Percentiles rank a stretch among this genome's conserved stretches.
phyloP scores from a whole-genome alignment of 129 eudicot genomes.

The Centrapalus pauciflorus region DNA sequence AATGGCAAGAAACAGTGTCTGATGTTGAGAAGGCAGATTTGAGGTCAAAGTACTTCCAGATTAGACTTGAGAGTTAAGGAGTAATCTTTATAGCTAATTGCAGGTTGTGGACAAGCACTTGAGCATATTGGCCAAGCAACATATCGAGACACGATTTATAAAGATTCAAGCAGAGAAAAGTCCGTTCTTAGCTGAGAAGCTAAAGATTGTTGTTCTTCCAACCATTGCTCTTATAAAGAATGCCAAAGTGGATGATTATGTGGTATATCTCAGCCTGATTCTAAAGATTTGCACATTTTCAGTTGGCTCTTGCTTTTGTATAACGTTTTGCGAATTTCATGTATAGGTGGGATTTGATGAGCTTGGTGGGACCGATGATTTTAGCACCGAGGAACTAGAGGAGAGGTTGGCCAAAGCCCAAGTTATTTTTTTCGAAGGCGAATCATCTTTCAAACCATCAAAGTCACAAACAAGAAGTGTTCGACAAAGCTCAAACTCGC shows the following conservation, averaged over 20 bases:
- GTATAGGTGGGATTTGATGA: conserved; percentile 77
- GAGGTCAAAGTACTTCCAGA: no score
- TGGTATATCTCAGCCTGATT: conserved; percentile 55
- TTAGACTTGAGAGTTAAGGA: no score
- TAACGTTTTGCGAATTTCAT: not conserved
- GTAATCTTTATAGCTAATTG: no score
- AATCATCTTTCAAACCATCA: conserved; percentile 47
- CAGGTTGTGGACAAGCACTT: conserved; percentile 86
- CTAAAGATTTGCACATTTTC: not conserved
- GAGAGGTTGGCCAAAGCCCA: conserved; percentile 73
- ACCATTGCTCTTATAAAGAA: conserved; percentile 73
- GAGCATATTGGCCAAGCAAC: conserved; percentile 67
- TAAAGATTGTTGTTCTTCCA: conserved; percentile 70
- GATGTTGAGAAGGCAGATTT: no score
- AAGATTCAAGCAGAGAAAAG: conserved; percentile 80
- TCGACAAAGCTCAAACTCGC: conserved; percentile 49
- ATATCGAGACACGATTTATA: conserved; percentile 71
- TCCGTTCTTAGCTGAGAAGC: conserved; percentile 68
- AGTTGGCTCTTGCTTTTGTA: not conserved
- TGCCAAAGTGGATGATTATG: conserved; percentile 80
- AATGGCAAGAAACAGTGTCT: no score
- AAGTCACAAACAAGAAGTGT: conserved; percentile 48
- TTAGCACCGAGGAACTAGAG: conserved; percentile 72
- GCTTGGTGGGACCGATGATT: conserved; percentile 73
- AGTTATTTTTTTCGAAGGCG: conserved; percentile 63